Evolutionary conservation across 148 eudicot genomes (phyloP).

Genomic region (Rhododendron mucronatum): DNA sequence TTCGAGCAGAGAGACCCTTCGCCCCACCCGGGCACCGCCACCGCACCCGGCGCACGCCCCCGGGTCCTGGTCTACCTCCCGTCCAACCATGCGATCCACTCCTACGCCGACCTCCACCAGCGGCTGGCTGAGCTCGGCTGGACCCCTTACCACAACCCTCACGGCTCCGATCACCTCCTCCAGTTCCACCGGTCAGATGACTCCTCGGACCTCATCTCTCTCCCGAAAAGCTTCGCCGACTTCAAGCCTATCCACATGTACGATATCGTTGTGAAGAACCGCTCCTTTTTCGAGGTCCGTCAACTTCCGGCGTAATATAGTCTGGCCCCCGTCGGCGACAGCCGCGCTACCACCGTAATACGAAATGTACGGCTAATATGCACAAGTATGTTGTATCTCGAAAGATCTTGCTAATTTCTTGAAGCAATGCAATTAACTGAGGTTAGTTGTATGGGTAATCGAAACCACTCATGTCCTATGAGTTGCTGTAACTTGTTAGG

Average conservation of each 20-base stretch:
- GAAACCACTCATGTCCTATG: too few species aligned
- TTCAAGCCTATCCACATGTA: slow-evolving; percentile 35
- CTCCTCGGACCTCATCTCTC: slow-evolving; percentile 28
- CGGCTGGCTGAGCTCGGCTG: slow-evolving; percentile 25
- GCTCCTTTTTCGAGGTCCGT: slow-evolving; percentile 27
- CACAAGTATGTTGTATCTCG: background rate
- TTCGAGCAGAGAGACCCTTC: slow-evolving; percentile 22
- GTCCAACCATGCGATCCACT: slow-evolving; percentile 19
- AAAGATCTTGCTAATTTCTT: too few species aligned
- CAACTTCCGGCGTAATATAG: background rate
- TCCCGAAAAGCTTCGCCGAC: slow-evolving; percentile 24
- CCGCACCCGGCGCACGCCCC: slow-evolving; percentile 35
- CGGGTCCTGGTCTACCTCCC: slow-evolving; percentile 28
- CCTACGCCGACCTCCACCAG: slow-evolving; percentile 20
- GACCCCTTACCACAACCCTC: slow-evolving; percentile 26
- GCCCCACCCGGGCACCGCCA: slow-evolving; percentile 28
- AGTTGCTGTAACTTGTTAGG: too few species aligned
- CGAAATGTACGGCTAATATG: background rate
- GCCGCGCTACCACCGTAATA: too few species aligned
- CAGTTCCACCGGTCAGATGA: slow-evolving; percentile 33
- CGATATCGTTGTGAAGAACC: slow-evolving; percentile 38
- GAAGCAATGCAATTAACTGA: too few species aligned
- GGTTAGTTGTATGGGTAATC: too few species aligned
- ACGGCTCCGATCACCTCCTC: slow-evolving; percentile 15
- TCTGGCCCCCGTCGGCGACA: background rate